Base-by-base conservation (phyloP, 345 rosid species). In the Erucastrum elatum region DNA sequence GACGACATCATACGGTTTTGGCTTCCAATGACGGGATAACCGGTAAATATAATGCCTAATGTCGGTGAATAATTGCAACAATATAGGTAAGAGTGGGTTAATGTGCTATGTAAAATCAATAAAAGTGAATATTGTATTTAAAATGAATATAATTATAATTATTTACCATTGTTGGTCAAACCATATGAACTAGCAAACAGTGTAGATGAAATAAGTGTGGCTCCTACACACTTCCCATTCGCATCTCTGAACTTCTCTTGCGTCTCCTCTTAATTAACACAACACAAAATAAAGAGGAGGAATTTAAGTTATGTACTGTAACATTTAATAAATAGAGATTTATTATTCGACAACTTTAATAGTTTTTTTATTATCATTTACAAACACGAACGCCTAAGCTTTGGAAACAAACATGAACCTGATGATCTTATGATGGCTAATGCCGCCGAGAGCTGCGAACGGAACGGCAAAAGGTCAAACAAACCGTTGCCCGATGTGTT, bases 1-100 rank as follows among this genome's bases (percentile, higher is more conserved):
- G 94, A 90, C 16, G 97, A 82, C 71, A 90, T 93, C 12, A 93
- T 76, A 10, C 88, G 87, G 66, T 86, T 79, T 30, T 92, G 96
- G 70, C 77, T 81, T 65, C 94, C 97, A 13, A 84, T 80, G 30
- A 88, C 91, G 0, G 97, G 96, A 79, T 89, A 90, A 3, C 94
- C 88, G 0, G 88, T 86, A 59, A 92, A 90, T 7, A 64, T 4
- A 0, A 81, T 3, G 44, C 90, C 97, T 90, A 61, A 27, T 17
- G 13, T 4, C 70, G 4, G 13, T 30, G 9, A 58, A 75, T 58
- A 30, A 58, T 31, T n/a, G 31, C 25, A 30, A 49, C 33, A 64
- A 37, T 15, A 1, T 51, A 58, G 10, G 41, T 25, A 26, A 2
- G 11, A 53, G 11, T 55, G 6, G 49, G 39, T 37, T n/a, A 41